phyloP scores from a whole-genome alignment of 2,329 filamentous ascomycete species.

The Podosphaera xanthii region DNA sequence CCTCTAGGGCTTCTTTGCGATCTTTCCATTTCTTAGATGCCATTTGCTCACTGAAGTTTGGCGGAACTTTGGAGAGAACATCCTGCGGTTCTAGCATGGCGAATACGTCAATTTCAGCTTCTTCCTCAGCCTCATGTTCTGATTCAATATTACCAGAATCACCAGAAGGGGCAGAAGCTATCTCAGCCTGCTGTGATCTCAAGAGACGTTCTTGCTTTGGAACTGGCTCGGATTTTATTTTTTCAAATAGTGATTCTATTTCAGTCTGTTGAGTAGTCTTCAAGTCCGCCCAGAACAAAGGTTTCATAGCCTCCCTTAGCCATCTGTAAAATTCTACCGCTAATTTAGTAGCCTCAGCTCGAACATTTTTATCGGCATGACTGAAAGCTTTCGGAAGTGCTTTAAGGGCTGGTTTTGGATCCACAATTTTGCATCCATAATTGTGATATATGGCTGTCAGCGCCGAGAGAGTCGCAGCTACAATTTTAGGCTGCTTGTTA shows the following conservation, averaged over 20 bases:
- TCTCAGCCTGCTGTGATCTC: slow-evolving; percentile 68
- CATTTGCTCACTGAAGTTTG: slow-evolving; percentile 61
- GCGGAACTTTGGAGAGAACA: slow-evolving; percentile 57
- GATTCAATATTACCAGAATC: slow-evolving; percentile 34
- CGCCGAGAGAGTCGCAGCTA: slow-evolving; percentile 51
- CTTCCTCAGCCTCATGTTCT: slow-evolving; percentile 30
- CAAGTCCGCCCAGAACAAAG: slow-evolving; percentile 86
- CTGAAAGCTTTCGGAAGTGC: slow-evolving; percentile 73
- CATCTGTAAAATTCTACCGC: slow-evolving; percentile 91
- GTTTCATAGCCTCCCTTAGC: slow-evolving; percentile 94
- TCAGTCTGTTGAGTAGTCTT: slow-evolving; percentile 92
- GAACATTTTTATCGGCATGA: slow-evolving; percentile 94
- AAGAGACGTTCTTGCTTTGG: slow-evolving; percentile 83
- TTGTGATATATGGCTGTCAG: slow-evolving; percentile 74
- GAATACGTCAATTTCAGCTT: slow-evolving; percentile 54
- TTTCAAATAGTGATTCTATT: slow-evolving; percentile 82
- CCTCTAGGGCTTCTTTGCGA: slow-evolving; percentile 80
- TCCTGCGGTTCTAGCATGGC: slow-evolving; percentile 75
- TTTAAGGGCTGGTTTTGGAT: slow-evolving; percentile 82
- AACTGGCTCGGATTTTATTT: slow-evolving; percentile 62
- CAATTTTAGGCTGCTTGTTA: slow-evolving; percentile 79
- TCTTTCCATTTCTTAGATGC: slow-evolving; percentile 96
- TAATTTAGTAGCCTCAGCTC: slow-evolving; percentile 76
- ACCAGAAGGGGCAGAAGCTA: slow-evolving; percentile 40
- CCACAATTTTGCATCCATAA: slow-evolving; percentile 82